phyloP scores from a whole-genome alignment of 2,329 filamentous ascomycete genomes.

The Claviceps pazoutovae region DNA sequence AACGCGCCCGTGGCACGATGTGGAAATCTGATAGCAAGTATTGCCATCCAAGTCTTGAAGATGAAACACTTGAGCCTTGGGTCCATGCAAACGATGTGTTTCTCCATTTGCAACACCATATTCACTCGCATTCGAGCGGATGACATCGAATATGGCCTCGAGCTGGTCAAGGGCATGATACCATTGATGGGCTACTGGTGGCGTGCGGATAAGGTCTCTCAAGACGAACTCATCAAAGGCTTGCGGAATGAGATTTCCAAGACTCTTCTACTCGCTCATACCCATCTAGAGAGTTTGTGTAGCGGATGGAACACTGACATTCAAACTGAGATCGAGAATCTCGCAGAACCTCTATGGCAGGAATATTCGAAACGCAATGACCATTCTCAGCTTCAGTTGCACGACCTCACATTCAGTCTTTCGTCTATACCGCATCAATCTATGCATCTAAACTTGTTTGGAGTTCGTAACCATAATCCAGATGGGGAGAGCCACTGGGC shows the following conservation, averaged over 20 bases:
- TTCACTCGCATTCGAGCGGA: slow-evolving; percentile 55
- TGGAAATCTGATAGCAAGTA: slow-evolving; percentile 39
- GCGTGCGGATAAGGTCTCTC: slow-evolving; percentile 51
- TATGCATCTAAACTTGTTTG: slow-evolving; percentile 36
- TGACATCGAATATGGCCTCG: slow-evolving; percentile 47
- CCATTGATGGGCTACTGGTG: slow-evolving; percentile 65
- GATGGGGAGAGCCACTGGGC: slow-evolving; percentile 48
- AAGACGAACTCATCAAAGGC: slow-evolving; percentile 45
- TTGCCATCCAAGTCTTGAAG: slow-evolving; percentile 47
- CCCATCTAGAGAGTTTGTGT: slow-evolving; percentile 46
- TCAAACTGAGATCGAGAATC: slow-evolving; percentile 40
- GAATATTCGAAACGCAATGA: slow-evolving; percentile 66
- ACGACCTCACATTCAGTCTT: slow-evolving; percentile 52
- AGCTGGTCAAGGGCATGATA: slow-evolving; percentile 46
- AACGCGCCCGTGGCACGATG: slow-evolving; percentile 52
- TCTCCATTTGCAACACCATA: slow-evolving; percentile 61
- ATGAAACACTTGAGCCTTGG: slow-evolving; percentile 43
- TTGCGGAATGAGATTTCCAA: slow-evolving; percentile 68
- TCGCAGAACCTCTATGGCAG: slow-evolving; percentile 56
- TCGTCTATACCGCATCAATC: slow-evolving; percentile 28
- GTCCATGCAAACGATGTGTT: slow-evolving; percentile 55
- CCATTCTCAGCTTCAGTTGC: slow-evolving; percentile 60
- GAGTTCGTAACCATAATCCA: slow-evolving; percentile 36
- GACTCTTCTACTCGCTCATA: slow-evolving; percentile 50
- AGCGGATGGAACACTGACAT: slow-evolving; percentile 27